Evolutionary conservation across 2,329 filamentous ascomycete genomes (phyloP), one percentile per base, ranked within the genome.

Genomic region (Colletotrichum sidae): DNA sequence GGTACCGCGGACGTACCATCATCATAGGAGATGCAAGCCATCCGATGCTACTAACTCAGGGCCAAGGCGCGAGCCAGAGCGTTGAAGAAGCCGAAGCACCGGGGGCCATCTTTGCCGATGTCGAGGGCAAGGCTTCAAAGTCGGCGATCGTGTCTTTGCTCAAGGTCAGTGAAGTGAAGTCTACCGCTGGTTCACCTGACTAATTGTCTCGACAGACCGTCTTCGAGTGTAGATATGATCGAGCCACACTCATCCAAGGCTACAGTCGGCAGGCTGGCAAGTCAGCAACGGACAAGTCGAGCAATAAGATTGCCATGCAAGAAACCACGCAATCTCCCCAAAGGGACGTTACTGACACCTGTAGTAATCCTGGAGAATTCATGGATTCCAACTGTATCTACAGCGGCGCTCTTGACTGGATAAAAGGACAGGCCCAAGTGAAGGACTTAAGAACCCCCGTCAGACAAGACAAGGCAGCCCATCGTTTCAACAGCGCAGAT

Each of bases 241-340:
- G 81, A 39, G 79, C 78, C 0, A 78, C 70, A 15, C 61, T 79
- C 37, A 80, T 82, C 9, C 80, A 82, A 62, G 67, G 68, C 8
- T 81, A 80, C 51, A 81, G 78, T 64, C 75, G 81, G n/a, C 76
- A 82, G 50, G 73, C 77, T 2, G 79, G 78, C 5, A 76, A 70
- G 55, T 77, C 79, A 3, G 79, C 75, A 0, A 79, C 77, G 0
- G 77, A 75, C 7, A 69, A 59, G 13, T 13, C 17, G 6, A 59
- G 39, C 35, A 63, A 42, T 10, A 63, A 34, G 9, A 59, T 63
- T 33, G 59, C 55, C 12, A 63, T 63, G 60, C 54, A 6, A 37
- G 55, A 37, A 7, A 17, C n/a, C n/a, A n/a, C n/a, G n/a, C n/a
- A n/a, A n/a, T n/a, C n/a, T n/a, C n/a, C n/a, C n/a, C n/a, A n/a